Percentiles rank a stretch among this genome's conserved stretches.
phyloP scores from a whole-genome alignment of 2,329 filamentous ascomycete genomes.

The Tothia fuscella region DNA sequence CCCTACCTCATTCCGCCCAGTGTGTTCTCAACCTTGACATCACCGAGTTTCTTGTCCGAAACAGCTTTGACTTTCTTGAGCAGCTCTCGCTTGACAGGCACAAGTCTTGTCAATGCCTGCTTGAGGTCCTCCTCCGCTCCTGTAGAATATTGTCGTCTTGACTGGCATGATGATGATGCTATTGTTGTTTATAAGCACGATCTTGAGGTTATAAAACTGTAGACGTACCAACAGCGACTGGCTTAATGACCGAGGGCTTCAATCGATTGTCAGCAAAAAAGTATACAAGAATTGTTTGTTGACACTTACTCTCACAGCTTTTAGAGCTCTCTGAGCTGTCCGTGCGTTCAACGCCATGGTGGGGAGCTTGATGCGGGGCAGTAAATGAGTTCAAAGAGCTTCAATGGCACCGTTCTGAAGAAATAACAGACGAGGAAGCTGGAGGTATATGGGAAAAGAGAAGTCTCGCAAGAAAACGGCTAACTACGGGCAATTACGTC shows the following conservation, averaged over 20 bases:
- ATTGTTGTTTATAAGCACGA: background rate
- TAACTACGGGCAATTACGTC: background rate
- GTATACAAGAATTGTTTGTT: background rate
- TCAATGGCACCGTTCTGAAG: background rate
- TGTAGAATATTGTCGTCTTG: slow-evolving; percentile 52
- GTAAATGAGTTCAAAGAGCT: background rate
- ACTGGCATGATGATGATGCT: slow-evolving; percentile 9
- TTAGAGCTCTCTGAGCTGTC: slow-evolving; percentile 49
- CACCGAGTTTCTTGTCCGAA: slow-evolving; percentile 70
- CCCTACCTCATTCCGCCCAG: slow-evolving; percentile 80
- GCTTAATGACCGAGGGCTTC: slow-evolving; percentile 10
- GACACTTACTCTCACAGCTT: slow-evolving; percentile 48
- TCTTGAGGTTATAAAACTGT: background rate
- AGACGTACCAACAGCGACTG: slow-evolving; percentile 7
- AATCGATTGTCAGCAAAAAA: slow-evolving; percentile 2
- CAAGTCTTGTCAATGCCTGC: slow-evolving; percentile 66
- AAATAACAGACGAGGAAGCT: background rate
- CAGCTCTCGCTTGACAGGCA: slow-evolving; percentile 87
- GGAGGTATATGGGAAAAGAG: background rate
- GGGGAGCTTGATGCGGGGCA: slow-evolving; percentile 11
- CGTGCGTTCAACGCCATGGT: slow-evolving; percentile 54
- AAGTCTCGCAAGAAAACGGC: background rate
- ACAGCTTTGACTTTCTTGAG: slow-evolving; percentile 88
- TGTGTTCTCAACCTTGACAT: slow-evolving; percentile 87
- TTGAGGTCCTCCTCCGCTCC: slow-evolving; percentile 81